phyloP scores from a whole-genome alignment of 345 rosid genomes.

The Gossypium herbaceum region DNA sequence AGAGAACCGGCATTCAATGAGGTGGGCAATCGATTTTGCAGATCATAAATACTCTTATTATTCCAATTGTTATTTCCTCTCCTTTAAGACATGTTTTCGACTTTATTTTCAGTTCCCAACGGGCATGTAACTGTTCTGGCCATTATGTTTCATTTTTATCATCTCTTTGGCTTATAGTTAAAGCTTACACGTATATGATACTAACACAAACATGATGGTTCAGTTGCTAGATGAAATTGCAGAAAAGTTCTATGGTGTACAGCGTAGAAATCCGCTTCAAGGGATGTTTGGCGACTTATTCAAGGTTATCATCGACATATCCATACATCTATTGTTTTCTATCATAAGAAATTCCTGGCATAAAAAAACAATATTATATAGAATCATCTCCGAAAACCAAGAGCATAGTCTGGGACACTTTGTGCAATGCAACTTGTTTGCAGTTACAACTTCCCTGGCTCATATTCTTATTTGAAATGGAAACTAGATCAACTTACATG shows the following conservation, averaged over 20 bases:
- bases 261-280: conserved; percentile 75
- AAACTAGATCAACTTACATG: not conserved
- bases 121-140: not conserved
- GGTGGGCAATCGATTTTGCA: conserved; percentile 33
- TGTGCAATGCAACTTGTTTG: not conserved
- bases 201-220: conserved; percentile 1
- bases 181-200: not conserved
- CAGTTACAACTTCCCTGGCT: not conserved
- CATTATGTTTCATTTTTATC: not conserved
- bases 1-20: conserved; percentile 81
- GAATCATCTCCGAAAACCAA: conserved; percentile 26
- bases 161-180: not conserved
- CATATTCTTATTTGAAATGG: not conserved
- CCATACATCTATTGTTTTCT: not conserved
- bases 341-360: not conserved
- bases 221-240: conserved; percentile 86
- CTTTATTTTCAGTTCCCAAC: not conserved
- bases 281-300: conserved; percentile 87
- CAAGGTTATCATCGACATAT: conserved; percentile 21
- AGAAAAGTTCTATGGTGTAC: conserved; percentile 75
- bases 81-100: not conserved
- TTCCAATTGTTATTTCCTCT: conserved; percentile 1
- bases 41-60: not conserved
- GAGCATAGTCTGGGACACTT: not conserved
- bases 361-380: not conserved